These are phyloP conservation scores for Aquilaria yunnanensis DNA, from an alignment of 345 rosid species.

Conservation along the genomic window DNA sequence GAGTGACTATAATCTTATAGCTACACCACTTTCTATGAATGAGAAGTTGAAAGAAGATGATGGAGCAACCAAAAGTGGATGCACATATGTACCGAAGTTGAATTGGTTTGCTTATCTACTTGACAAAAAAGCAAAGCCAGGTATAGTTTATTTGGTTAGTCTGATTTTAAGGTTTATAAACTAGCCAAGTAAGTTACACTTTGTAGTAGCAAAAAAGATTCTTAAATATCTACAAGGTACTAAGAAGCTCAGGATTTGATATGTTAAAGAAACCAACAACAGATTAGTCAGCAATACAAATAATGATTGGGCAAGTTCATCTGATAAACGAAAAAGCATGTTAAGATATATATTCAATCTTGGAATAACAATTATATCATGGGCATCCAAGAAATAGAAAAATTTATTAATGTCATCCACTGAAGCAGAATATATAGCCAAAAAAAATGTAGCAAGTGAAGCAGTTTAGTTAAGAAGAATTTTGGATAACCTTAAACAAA, in stretches of 20 bases:
- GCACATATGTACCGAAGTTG: neutral
- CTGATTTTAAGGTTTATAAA: neutral
- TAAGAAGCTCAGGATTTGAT: neutral
- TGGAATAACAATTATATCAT: too few species aligned
- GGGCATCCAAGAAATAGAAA: too few species aligned
- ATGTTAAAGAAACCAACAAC: neutral
- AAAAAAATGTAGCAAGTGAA: neutral
- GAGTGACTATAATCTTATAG: too few species aligned
- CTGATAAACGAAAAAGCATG: neutral
- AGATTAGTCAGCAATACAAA: neutral
- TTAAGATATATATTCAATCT: too few species aligned
- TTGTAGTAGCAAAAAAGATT: neutral
- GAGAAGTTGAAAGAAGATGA: too few species aligned
- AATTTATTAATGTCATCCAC: neutral
- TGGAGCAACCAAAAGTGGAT: too few species aligned
- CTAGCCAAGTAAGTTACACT: neutral
- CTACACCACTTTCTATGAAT: too few species aligned
- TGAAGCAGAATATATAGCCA: neutral
- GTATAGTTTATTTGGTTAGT: neutral
- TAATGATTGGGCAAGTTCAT: neutral
- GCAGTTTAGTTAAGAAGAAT: constrained; percentile 13
- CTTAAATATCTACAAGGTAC: neutral
- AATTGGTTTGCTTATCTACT: too few species aligned
- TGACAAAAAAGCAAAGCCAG: neutral
- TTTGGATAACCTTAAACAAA: neutral